Evolutionary conservation across 73 alveolate species (phyloP).

Genomic region (Paramecium caudatum): DNA sequence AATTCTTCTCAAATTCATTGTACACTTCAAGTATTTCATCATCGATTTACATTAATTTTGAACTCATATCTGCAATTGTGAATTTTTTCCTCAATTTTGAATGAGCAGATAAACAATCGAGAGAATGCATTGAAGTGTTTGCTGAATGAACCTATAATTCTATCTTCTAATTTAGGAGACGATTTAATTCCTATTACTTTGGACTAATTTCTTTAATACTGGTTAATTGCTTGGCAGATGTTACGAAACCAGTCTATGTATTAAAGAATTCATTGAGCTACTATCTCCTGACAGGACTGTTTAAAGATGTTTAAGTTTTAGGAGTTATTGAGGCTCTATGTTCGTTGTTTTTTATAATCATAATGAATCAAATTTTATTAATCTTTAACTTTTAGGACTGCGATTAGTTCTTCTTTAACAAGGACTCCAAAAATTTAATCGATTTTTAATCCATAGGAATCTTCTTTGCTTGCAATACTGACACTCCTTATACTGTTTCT

Average conservation of each 20-base stretch:
- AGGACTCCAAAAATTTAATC: slow-evolving; percentile 53
- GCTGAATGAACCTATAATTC: neutral
- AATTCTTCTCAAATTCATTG: slow-evolving; percentile 53
- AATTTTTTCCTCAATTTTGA: neutral
- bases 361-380: slow-evolving; percentile 51
- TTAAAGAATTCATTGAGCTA: no score
- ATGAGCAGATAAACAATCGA: neutral
- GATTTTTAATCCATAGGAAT: slow-evolving; percentile 48
- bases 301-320: neutral
- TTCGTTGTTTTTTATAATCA: slow-evolving; percentile 49
- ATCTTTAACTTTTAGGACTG: slow-evolving; percentile 41
- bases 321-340: slow-evolving; percentile 29
- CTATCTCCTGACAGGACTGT: slow-evolving; percentile 17
- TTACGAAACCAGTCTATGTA: neutral
- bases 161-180: neutral
- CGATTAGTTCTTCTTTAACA: slow-evolving; percentile 36
- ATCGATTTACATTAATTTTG: neutral
- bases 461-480: slow-evolving; percentile 3
- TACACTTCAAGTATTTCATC: slow-evolving; percentile 18
- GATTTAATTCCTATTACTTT: neutral
- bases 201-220: neutral
- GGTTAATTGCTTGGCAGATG: neutral
- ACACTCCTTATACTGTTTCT: neutral
- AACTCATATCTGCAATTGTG: neutral
- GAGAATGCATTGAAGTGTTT: neutral